Evolutionary conservation across 2,329 filamentous ascomycete species (phyloP).

Genomic region (Hypoxylon sp.): DNA sequence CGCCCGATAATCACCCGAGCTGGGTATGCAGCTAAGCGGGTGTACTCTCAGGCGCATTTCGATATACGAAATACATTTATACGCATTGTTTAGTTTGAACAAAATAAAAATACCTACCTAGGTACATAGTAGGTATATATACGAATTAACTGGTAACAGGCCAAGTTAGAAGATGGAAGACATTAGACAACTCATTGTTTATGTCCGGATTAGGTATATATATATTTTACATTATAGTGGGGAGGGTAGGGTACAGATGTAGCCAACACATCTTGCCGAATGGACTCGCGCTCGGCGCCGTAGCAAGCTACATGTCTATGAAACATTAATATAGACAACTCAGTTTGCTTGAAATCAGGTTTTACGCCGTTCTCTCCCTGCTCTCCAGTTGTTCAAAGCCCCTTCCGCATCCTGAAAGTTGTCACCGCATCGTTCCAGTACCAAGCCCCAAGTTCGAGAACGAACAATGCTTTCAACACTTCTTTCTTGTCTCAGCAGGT

Average conservation of each 20-base stretch:
- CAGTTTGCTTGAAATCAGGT: conserved; percentile 2
- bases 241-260: conserved; percentile 16
- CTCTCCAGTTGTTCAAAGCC: conserved; percentile 53
- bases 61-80: not conserved
- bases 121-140: not conserved
- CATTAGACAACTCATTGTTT: not conserved
- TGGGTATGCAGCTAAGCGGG: conserved; percentile 8
- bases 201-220: too few species aligned
- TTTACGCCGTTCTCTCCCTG: conserved; percentile 37
- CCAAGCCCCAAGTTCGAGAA: conserved; percentile 82
- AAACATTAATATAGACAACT: not conserved
- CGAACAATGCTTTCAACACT: conserved; percentile 85
- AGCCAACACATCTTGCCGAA: not conserved
- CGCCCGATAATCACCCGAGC: conserved; percentile 39
- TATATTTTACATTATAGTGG: conserved; percentile 30
- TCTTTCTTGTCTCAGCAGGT: conserved; percentile 80
- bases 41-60: not conserved
- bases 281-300: not conserved
- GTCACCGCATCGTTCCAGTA: conserved; percentile 80
- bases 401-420: conserved; percentile 71
- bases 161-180: not conserved
- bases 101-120: too few species aligned
- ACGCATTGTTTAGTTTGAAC: not conserved
- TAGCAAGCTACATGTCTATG: conserved; percentile 1
- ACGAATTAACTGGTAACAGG: not conserved